Conservation (phyloP, 1,284 basidiomycete species). For the Cryptococcus wingfieldii region DNA sequence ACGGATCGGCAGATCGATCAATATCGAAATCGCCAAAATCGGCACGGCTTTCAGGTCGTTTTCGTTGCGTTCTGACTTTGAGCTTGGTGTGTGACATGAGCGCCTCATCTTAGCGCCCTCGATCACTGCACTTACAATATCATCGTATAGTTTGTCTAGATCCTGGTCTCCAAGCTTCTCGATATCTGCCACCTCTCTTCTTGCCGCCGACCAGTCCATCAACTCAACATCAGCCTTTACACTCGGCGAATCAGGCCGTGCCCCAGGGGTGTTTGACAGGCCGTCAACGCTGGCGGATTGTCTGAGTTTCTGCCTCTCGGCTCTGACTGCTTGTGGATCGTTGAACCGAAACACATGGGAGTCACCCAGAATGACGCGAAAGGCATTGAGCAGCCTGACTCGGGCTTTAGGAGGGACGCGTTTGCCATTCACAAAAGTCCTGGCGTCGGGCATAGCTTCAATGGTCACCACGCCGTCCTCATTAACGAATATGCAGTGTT, state of each 20-base stretch:
- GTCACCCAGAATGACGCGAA: constrained; percentile 93
- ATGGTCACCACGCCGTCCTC: constrained; percentile 78
- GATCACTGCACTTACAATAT: constrained; percentile 35
- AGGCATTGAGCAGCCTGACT: constrained; percentile 64
- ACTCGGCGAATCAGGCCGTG: constrained; percentile 17
- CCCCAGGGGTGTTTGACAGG: constrained; percentile 21
- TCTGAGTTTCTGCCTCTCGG: constrained; percentile 65
- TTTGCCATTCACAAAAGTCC: constrained; percentile 83
- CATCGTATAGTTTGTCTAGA: constrained; percentile 84
- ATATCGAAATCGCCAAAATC: constrained; percentile 37
- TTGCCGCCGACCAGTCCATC: constrained; percentile 90
- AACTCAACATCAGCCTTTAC: constrained; percentile 55
- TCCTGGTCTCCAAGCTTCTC: constrained; percentile 89
- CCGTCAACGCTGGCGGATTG: constrained; percentile 20
- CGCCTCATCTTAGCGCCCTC: neutral
- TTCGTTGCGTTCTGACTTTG: constrained; percentile 83
- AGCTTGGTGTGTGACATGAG: constrained; percentile 47
- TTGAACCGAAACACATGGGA: constrained; percentile 98
- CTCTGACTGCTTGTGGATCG: constrained; percentile 82
- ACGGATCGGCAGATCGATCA: constrained; percentile 31
- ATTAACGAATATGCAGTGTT: constrained; percentile 90
- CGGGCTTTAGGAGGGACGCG: constrained; percentile 65
- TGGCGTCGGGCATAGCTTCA: constrained; percentile 69
- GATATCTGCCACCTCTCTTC: constrained; percentile 82
- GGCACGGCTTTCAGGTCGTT: constrained; percentile 48